phyloP scores from a whole-genome alignment of 345 rosid species.

The Moricandia arvensis region DNA sequence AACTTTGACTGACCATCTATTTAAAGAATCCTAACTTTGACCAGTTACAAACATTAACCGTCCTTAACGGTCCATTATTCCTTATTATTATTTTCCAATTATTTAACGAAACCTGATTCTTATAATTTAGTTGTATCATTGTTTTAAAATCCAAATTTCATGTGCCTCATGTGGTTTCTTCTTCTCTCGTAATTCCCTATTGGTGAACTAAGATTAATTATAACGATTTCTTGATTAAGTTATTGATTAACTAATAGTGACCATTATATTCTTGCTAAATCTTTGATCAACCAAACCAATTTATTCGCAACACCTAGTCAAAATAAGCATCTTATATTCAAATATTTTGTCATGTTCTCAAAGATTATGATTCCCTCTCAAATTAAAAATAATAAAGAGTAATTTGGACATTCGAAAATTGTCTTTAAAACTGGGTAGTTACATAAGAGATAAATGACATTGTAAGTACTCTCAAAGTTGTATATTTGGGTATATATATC shows the following conservation, averaged over 20 bases:
- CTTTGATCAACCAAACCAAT: constrained; percentile 15
- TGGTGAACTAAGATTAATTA: constrained; percentile 15
- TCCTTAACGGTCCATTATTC: constrained; percentile 32
- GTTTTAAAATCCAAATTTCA: constrained; percentile 18
- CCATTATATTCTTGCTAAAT: constrained; percentile 23
- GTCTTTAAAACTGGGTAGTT: not conserved
- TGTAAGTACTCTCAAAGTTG: not conserved
- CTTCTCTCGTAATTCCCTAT: constrained; percentile 13
- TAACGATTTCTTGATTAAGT: constrained; percentile 21
- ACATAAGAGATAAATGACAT: not conserved
- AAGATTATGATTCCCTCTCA: constrained; percentile 23
- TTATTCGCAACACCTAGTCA: constrained; percentile 37
- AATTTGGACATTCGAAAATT: not conserved
- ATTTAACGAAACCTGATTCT: constrained; percentile 13
- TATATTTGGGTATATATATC: not conserved
- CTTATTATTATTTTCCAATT: not conserved
- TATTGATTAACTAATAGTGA: not conserved
- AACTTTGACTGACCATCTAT: constrained; percentile 25
- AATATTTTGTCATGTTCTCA: constrained; percentile 38
- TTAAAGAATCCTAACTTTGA: constrained; percentile 22
- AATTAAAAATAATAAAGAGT: not conserved
- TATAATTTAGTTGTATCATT: not conserved
- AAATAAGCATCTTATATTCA: constrained; percentile 27
- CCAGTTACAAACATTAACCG: constrained; percentile 32
- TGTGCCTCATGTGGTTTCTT: constrained; percentile 41